Base-by-base conservation (phyloP, 192 early-diverging fungal species). In the Coemansia javaensis region DNA sequence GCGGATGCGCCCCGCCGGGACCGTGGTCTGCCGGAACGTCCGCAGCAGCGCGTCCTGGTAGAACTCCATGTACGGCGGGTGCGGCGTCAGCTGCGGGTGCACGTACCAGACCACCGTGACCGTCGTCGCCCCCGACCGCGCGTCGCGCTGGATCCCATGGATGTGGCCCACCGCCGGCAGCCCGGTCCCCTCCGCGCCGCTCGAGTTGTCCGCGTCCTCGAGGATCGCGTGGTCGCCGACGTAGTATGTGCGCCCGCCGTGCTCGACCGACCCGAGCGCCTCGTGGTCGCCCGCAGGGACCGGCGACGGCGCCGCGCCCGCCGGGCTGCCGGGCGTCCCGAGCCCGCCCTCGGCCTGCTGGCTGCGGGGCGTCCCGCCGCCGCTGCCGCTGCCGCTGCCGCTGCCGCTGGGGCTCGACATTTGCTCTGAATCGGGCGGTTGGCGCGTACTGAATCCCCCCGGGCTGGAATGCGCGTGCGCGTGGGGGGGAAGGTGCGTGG, bases 171-270 rank as follows among this genome's bases (percentile, higher is more conserved):
- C 43, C 17, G 63, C 47, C 2, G 44, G 37, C 8, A 56, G 45
- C 23, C 27, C 34, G 1, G 60, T 67, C 18, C 45, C 71, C 33
- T 25, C 17, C 7, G 55, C 55, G 18, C 63, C 59, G 44, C 63
- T 63, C 32, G 37, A 30, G 32, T 67, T 63, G 0, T 59, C 65
- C 0, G 32, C n/a, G 54, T 73, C 69, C 1, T 62, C 43, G 17
- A 73, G 38, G 12, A 56, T 17, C 21, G 52, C 62, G 14, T 73
- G 70, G 70, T 73, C 70, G 32, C 72, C 72, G 12, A 59, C 39
- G 32, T 63, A 33, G 49, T 56, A 68, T 10, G 12, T 21, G 13
- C 38, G 60, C 2, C 60, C 59, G 16, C 41, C 27, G 50, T 63
- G 60, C 44, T 68, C 65, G 13, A 43, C 59, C 27, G 21, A 50